Evolutionary conservation across 345 rosid genomes (phyloP), one percentile per base, ranked within the genome.

Genomic region (Schrenkiella parvula): DNA sequence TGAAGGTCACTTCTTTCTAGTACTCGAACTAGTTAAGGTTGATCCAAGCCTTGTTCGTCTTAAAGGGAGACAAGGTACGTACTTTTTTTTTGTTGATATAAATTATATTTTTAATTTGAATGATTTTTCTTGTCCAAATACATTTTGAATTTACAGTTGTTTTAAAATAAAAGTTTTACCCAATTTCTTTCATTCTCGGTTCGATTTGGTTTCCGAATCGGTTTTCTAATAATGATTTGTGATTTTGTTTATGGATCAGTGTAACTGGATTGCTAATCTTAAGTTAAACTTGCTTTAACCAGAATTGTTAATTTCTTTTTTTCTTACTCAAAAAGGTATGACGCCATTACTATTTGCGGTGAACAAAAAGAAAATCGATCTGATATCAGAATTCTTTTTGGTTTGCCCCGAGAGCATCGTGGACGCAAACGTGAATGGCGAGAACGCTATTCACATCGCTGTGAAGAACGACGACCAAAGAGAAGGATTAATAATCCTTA

Each of bases 361-460:
- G 3, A 35, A 31, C 15, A 34, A 3, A 56, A 70, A 62, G 13
- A 26, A 34, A 4, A 4, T 68, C 0, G 63, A 70, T 58, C 7
- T 73, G 5, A 21, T 81, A 19, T 53, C 79, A 2, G 61, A 68
- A 1, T 64, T 77, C 32, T 76, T 80, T 8, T 23, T 25, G 8
- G 29, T 35, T 19, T 73, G 73, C 21, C 80, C 78, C 2, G 58
- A 50, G 11, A 65, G 70, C 60, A 74, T 67, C n/a, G 37, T 43
- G 34, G 75, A 82, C 21, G 48, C 76, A 46, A 82, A 68, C 2
- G 48, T 44, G 12, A 34, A 42, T 8, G 10, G 47, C 1, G 70
- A 82, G 48, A 79, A 68, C 31, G 75, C 59, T 19, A 22, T 70
- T 43, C 80, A 82, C 31, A 66, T 79, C 1, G 81, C 80, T 0